Base-by-base conservation (phyloP, 257 asterid genomes). In the Solanum piurae region DNA sequence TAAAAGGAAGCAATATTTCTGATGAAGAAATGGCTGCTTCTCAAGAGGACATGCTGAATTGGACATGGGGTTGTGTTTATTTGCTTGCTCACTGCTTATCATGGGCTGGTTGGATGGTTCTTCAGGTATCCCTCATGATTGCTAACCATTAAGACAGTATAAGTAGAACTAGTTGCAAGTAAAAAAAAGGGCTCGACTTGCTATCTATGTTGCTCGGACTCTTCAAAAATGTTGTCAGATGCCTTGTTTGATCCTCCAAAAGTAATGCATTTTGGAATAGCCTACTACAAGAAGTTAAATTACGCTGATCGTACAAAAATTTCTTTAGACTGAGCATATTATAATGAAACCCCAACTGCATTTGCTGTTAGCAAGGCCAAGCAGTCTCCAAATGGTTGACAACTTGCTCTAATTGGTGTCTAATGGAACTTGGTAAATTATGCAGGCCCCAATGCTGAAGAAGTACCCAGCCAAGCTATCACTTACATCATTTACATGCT, bases 21-120 rank as follows among this genome's bases (percentile, higher is more conserved):
- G 87, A 52, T 42, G 92, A 87, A 33, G 89, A 87, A 13, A 34
- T 46, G 58, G 75, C 20, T 68, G 33, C 68, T 33, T 88, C 94
- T 88, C 36, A 92, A 64, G 86, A 60, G 40, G 90, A 87, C 73
- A 83, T 76, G 71, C 91, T 94, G 90, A 92, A 87, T 92, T 95
- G 98, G 98, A 93, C 99, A 64, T 92, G 93, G 94, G 98, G 99
- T 37, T 94, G 98, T 88, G 83, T 95, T 40, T 96, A 93, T 90
- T 89, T 95, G 83, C 90, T 95, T 40, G 94, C 94, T 82, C 98
- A 96, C 88, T 94, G 98, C 93, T 92, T 96, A 89, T 95, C 98
- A 37, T 96, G 98, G 99, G 98, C 99, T 87, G 98, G 94, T 52
- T 95, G 97, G 98, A 95, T 96, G 98, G 98, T 95, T 77, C 93